phyloP scores from a whole-genome alignment of 2,329 filamentous ascomycete species.

The Penicillium hordei region DNA sequence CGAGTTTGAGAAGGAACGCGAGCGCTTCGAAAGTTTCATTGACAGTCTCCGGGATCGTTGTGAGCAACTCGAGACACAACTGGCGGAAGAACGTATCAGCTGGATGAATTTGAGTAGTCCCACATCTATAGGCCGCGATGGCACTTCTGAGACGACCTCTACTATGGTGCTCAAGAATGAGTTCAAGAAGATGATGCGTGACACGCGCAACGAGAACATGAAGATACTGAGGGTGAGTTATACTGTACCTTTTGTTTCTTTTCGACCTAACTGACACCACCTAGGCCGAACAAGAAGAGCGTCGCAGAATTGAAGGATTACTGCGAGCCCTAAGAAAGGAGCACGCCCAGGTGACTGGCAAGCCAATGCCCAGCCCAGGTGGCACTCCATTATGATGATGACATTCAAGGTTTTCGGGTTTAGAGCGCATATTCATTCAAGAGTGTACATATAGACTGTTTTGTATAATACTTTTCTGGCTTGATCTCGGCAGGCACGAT shows the following conservation, averaged over 20 bases:
- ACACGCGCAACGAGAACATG: constrained; percentile 65
- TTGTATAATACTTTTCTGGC: constrained; percentile 24
- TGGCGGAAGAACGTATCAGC: constrained; percentile 67
- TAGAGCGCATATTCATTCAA: constrained; percentile 14
- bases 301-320: constrained; percentile 64
- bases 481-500: constrained; percentile 23
- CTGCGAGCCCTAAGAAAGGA: constrained; percentile 54
- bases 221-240: constrained; percentile 64
- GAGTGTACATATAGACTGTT: constrained; percentile 25
- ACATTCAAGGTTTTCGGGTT: constrained; percentile 19
- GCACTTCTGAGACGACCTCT: constrained; percentile 59
- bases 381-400: constrained; percentile 39
- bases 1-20: constrained; percentile 69
- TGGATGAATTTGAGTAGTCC: constrained; percentile 63
- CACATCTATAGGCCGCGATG: constrained; percentile 39
- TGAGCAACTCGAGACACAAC: constrained; percentile 62
- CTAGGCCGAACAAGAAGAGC: constrained; percentile 70
- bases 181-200: constrained; percentile 79
- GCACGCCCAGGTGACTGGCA: constrained; percentile 34
- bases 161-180: constrained; percentile 69
- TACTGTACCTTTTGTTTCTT: background rate
- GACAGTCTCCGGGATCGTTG: constrained; percentile 64
- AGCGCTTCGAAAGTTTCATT: constrained; percentile 62
- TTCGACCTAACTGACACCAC: constrained; percentile 18
- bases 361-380: constrained; percentile 34